Percentiles rank a stretch among this genome's conserved stretches.
These are phyloP conservation scores for Thermomyces lanuginosus DNA, from an alignment of 2,329 filamentous ascomycete species.

Conservation along the genomic window DNA sequence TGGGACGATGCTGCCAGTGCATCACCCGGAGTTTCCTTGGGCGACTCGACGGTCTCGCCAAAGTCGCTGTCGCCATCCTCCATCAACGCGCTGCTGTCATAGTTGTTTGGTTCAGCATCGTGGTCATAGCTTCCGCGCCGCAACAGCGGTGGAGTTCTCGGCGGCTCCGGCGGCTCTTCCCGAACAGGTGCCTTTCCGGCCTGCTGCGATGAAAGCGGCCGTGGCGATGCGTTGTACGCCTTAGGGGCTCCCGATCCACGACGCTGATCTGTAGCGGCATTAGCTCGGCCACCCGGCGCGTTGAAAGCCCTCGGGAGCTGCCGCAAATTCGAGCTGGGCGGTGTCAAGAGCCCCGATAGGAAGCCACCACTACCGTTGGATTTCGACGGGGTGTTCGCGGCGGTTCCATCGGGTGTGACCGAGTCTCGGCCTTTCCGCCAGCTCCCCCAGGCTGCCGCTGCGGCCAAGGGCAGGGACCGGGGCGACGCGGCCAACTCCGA, in stretches of 20 bases:
- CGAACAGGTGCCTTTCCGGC: constrained; percentile 11
- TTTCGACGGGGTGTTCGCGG: constrained; percentile 44
- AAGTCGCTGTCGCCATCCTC: constrained; percentile 32
- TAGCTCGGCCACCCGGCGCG: constrained; percentile 12
- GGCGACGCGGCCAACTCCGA: constrained; percentile 64
- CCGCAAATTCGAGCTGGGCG: constrained; percentile 60
- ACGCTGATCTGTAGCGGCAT: constrained; percentile 20
- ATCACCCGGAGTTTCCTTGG: constrained; percentile 13
- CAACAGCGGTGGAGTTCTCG: constrained; percentile 39
- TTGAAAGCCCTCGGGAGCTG: constrained; percentile 38
- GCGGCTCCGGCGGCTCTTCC: constrained; percentile 16
- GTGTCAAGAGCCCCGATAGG: constrained; percentile 69
- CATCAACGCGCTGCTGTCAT: constrained; percentile 31
- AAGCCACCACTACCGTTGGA: constrained; percentile 42
- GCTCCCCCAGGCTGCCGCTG: constrained; percentile 93
- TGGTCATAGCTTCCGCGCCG: constrained; percentile 41
- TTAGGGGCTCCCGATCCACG: constrained; percentile 10
- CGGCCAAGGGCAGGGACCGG: constrained; percentile 59
- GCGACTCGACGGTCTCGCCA: constrained; percentile 27
- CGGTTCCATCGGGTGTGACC: constrained; percentile 13
- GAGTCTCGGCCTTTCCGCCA: constrained; percentile 62
- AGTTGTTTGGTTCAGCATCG: constrained; percentile 38
- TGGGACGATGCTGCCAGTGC: no score
- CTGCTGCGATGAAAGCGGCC: constrained; percentile 17
- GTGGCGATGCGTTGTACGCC: constrained; percentile 15